Base-by-base conservation (phyloP, 495 filamentous ascomycete species). In the Stereocaulon alpinum region DNA sequence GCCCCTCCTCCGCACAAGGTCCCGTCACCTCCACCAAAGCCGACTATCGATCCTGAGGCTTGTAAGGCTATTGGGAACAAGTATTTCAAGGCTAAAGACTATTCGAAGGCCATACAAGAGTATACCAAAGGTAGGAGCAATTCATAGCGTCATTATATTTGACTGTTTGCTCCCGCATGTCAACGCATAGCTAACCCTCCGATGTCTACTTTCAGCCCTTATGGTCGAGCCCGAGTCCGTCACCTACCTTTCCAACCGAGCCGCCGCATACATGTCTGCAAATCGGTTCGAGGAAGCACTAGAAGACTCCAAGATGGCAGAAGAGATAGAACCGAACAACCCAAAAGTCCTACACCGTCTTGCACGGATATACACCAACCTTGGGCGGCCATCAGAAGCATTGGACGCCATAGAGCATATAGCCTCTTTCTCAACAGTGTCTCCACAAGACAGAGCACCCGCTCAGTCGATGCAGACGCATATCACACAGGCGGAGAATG, bases 61-160 rank as follows among this genome's bases (percentile, higher is more conserved):
- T 94, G 85, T 80, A 98, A 98, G 75, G 80, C 88, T 64, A 82
- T 87, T 29, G 93, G 93, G 34, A 98, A 98, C 75, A 94, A 91
- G 66, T 92, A 87, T 67, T 98, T 95, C 78, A 96, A 96, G 76
- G 85, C 87, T 59, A 86, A 84, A 66, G 85, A 96, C 63, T 98
- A 91, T 69, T 73, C 75, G 42, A 83, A 84, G 64, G 92, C 94
- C 22, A 87, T 96, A 67, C 81, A 87, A 62, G 88, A 95, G 69
- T 98, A 97, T 69, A 91, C 86, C 54, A 96, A 95, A 81, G 93
- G 91, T 96, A 72, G 61, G 49, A 3, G 42, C 4, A 4, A 15
- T 15, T 7, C 6, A 14, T 22, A 14, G 47, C 27, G n/a, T 17
- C n/a, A n/a, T 32, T 5, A 10, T 24, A 2, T 37, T n/a, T 43